Percentiles rank a stretch among this genome's conserved stretches.
phyloP scores from a whole-genome alignment of 2,329 filamentous ascomycete species.

The Lachnellula suecica region DNA sequence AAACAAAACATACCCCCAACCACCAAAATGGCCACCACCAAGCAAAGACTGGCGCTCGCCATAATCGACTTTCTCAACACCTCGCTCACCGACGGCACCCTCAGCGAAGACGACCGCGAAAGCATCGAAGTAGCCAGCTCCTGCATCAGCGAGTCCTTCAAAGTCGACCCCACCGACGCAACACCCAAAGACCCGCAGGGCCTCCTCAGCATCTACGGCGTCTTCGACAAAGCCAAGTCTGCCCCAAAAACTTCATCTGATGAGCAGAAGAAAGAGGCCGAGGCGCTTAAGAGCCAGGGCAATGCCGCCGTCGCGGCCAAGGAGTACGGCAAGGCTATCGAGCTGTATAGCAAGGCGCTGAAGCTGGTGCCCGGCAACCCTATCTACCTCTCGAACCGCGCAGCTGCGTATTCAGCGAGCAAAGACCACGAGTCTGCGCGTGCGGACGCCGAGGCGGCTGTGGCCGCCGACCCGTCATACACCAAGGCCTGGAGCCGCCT shows the following conservation, averaged over 20 bases:
- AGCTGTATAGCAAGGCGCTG: conserved; percentile 85
- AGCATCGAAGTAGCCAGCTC: conserved; percentile 91
- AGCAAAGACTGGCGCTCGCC: conserved; percentile 89
- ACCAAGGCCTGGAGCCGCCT: conserved; percentile 96
- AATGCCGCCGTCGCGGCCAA: conserved; percentile 95
- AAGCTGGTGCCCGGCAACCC: conserved; percentile 80
- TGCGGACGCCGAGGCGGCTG: conserved; percentile 87
- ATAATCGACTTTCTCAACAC: conserved; percentile 92
- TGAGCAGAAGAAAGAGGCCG: conserved; percentile 75
- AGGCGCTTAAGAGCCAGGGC: conserved; percentile 83
- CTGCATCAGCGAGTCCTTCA: conserved; percentile 94
- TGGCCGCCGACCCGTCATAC: conserved; percentile 85
- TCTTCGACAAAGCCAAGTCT: conserved; percentile 92
- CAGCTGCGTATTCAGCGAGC: conserved; percentile 84
- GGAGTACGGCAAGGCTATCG: conserved; percentile 81
- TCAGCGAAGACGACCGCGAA: conserved; percentile 85
- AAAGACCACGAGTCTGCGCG: conserved; percentile 82
- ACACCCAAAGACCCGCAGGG: conserved; percentile 83
- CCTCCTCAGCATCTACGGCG: conserved; percentile 86
- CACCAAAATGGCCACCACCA: conserved; percentile 33
- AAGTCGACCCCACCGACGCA: conserved; percentile 81
- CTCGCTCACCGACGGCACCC: conserved; percentile 83
- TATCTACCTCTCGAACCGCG: conserved; percentile 96
- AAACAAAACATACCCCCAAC: neutral
- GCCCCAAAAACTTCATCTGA: conserved; percentile 34